phyloP scores from a whole-genome alignment of 257 asterid genomes.

The Petunia secreta region DNA sequence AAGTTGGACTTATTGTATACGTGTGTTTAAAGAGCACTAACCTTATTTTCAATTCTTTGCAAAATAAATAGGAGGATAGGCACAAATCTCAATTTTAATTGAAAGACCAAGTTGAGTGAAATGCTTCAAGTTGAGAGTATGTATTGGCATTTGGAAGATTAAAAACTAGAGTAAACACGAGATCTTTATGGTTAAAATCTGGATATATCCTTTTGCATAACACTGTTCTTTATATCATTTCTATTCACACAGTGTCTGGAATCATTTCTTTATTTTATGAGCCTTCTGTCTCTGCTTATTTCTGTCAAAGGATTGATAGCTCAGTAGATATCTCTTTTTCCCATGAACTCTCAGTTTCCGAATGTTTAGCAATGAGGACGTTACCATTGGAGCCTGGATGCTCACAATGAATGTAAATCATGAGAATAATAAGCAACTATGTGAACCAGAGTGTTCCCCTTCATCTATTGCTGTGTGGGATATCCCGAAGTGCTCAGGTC shows the following conservation, averaged over 20 bases:
- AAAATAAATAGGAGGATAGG: no score
- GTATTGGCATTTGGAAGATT: background rate
- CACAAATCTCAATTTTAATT: no score
- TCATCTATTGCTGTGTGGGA: slow-evolving; percentile 96
- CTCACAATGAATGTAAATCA: slow-evolving; percentile 96
- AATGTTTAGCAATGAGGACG: slow-evolving; percentile 98
- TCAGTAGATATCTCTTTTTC: background rate
- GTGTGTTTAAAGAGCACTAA: no score
- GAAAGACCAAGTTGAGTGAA: no score
- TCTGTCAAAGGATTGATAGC: background rate
- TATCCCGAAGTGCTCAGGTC: slow-evolving; percentile 97
- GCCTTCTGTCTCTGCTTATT: slow-evolving; percentile 11
- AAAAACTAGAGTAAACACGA: background rate
- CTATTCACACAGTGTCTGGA: background rate
- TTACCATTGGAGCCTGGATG: slow-evolving; percentile 99
- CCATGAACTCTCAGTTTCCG: slow-evolving; percentile 65
- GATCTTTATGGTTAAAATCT: slow-evolving; percentile 12
- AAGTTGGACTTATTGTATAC: background rate
- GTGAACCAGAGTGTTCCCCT: slow-evolving; percentile 68
- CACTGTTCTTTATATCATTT: no score
- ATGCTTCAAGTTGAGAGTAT: background rate
- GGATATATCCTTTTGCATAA: background rate
- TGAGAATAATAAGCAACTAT: slow-evolving; percentile 70
- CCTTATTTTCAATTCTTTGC: no score
- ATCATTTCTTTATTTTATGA: background rate